Evolutionary conservation across 1,284 basidiomycete genomes (phyloP).

Genomic region (Papiliotrema terrestris): DNA sequence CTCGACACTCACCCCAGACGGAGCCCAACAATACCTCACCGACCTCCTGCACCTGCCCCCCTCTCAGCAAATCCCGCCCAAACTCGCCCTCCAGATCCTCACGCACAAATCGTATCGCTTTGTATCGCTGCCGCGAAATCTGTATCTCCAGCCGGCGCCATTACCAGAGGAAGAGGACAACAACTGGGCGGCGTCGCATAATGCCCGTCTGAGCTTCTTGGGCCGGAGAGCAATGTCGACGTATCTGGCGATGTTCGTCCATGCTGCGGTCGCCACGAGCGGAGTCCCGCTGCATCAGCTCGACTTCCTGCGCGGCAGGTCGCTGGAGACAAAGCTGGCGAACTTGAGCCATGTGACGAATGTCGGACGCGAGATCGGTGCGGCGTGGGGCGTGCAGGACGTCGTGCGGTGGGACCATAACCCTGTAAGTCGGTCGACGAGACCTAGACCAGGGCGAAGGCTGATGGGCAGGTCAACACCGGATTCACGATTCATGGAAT

Average conservation of each 20-base stretch:
- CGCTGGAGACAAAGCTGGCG: constrained; percentile 33
- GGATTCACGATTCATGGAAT: constrained; percentile 34
- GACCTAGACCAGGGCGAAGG: too few species aligned
- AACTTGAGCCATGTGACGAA: constrained; percentile 35
- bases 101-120: constrained; percentile 48
- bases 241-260: constrained; percentile 45
- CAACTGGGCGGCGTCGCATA: constrained; percentile 31
- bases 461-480: not conserved
- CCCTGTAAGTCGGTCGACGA: constrained; percentile 28
- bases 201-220: constrained; percentile 42
- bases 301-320: constrained; percentile 24
- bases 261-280: constrained; percentile 21
- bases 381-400: constrained; percentile 33
- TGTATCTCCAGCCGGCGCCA: not conserved
- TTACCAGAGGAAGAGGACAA: not conserved
- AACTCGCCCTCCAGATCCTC: constrained; percentile 44
- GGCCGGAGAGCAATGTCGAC: constrained; percentile 42
- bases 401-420: constrained; percentile 45
- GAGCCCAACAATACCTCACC: constrained; percentile 38
- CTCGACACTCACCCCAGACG: constrained; percentile 10
- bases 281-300: constrained; percentile 14
- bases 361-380: constrained; percentile 39
- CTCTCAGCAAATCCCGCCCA: constrained; percentile 34
- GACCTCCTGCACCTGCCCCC: constrained; percentile 38
- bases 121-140: constrained; percentile 31